Evolutionary conservation across 192 early-diverging fungal species (phyloP).

Genomic region (Chytriomyces hyalinus): DNA sequence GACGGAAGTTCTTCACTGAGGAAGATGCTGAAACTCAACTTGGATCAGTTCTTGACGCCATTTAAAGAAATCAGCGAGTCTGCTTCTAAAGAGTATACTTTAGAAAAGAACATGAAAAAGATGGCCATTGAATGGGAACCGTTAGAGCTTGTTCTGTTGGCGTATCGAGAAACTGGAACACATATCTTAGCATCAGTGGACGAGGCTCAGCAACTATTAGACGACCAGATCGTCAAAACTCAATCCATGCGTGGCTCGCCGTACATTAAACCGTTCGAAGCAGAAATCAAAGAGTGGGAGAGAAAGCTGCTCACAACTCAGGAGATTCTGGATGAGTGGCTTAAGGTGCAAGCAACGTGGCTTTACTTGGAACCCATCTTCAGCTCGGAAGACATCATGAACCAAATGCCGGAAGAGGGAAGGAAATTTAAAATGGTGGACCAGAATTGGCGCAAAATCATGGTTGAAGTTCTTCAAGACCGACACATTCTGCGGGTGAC

Average conservation of each 20-base stretch:
- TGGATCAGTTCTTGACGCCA: constrained; percentile 54
- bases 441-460: constrained; percentile 62
- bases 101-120: constrained; percentile 69
- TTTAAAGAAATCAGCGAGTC: constrained; percentile 68
- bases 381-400: constrained; percentile 70
- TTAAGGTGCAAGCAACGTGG: constrained; percentile 73
- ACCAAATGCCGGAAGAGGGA: constrained; percentile 73
- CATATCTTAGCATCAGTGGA: constrained; percentile 63
- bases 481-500: constrained; percentile 61
- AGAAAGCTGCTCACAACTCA: constrained; percentile 58
- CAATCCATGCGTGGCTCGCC: constrained; percentile 73
- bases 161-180: constrained; percentile 68
- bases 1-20: constrained; percentile 56
- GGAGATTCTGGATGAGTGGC: constrained; percentile 70
- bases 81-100: constrained; percentile 68
- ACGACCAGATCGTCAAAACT: constrained; percentile 73
- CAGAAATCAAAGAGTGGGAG: constrained; percentile 69
- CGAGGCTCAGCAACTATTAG: constrained; percentile 66
- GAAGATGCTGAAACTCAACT: constrained; percentile 66
- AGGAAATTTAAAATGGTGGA: constrained; percentile 67
- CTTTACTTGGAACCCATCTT: constrained; percentile 70
- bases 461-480: constrained; percentile 61
- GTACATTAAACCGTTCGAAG: constrained; percentile 70
- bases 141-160: constrained; percentile 56
- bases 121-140: constrained; percentile 68